Percentiles rank a stretch among this genome's conserved stretches.
Evolutionary conservation across 306 rosid species (phyloP).

Genomic region (Prinsepia uniflora): DNA sequence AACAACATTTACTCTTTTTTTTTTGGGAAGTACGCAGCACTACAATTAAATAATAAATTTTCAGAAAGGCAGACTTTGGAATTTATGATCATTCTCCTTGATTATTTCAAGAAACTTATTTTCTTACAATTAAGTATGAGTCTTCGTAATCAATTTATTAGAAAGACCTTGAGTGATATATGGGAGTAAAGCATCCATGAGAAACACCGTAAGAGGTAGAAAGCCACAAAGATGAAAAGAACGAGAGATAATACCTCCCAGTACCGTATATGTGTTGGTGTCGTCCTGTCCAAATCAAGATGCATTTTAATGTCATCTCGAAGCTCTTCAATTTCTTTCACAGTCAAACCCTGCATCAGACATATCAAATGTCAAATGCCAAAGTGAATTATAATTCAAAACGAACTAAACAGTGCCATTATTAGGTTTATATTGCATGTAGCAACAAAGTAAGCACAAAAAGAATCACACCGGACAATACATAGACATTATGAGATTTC

Average conservation of each 20-base stretch:
- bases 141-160: not conserved
- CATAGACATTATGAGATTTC: not conserved
- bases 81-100: too few relatives aligned
- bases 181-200: not conserved
- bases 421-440: not conserved
- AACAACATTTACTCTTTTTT: constrained; percentile 1
- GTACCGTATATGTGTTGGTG: constrained; percentile 82
- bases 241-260: constrained; percentile 72
- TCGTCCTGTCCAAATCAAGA: constrained; percentile 91
- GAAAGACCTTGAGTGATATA: not conserved
- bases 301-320: constrained; percentile 98
- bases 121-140: not conserved
- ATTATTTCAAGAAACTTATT: too few relatives aligned
- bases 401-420: not conserved
- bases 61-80: too few relatives aligned
- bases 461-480: not conserved
- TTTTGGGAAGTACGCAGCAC: too few relatives aligned
- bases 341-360: constrained; percentile 81
- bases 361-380: constrained; percentile 28
- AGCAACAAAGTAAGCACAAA: not conserved
- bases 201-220: constrained; percentile 6
- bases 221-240: constrained; percentile 14
- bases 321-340: constrained; percentile 89
- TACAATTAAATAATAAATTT: too few relatives aligned
- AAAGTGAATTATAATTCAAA: not conserved